Base-by-base conservation (phyloP, 345 rosid genomes). In the Acer campestre region DNA sequence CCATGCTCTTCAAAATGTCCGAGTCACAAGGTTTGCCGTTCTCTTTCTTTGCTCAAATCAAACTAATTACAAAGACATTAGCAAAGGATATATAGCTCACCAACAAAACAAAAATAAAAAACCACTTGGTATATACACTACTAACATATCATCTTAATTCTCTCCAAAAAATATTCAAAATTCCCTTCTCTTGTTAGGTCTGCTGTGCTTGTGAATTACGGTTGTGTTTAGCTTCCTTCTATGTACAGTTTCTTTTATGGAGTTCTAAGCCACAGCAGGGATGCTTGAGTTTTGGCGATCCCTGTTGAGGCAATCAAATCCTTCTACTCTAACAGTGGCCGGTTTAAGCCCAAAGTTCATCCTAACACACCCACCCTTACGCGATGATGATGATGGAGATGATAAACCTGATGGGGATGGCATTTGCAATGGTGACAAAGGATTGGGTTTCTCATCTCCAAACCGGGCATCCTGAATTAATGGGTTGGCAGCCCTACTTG, bases 271-370 rank as follows among this genome's bases (percentile, higher is more conserved):
- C 94, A 94, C 78, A 70, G 99, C 98, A 75, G 98, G 92, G 93
- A 96, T 89, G 93, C 97, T 88, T n/a, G 98, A 91, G 88, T 84
- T 94, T 48, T 89, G 94, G 85, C 89, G 86, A 80, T 96, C 98
- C 90, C 98, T 92, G 88, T 89, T 90, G 79, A 96, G 97, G 90
- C 99, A 96, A 86, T 94, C 95, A 62, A 96, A 96, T 76, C 99
- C 99, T 94, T 96, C 99, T 90, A 96, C 95, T 87, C 98, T 94
- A 96, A 94, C 97, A 8, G 95, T 87, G 7, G 95, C 97, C 4
- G 94, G 90, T 79, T 91, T 94, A 27, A 85, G 88, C 78, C 99
- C 99, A 27, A 92, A 89, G 44, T 88, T 92, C 91, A 88, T 80
- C 68, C 95, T 84, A 42, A 61, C 90, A 72, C 94, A 94, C 72